Conservation (phyloP, 441 rosid genomes). For the Adansonia madagascariensis region DNA sequence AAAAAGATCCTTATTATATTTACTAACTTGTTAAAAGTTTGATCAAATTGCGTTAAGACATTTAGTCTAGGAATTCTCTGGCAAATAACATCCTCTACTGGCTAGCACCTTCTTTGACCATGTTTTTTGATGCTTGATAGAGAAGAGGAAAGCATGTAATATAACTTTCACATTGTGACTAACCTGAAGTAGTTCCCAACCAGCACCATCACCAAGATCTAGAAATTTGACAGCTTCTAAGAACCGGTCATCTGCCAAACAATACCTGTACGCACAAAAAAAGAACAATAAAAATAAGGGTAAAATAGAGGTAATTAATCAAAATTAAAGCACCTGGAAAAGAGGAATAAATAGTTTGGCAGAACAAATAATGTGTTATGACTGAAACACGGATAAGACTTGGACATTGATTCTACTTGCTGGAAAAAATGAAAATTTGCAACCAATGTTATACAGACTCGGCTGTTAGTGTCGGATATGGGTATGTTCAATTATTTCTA, state of each 20-base stretch:
- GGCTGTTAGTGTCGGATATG: too few relatives aligned
- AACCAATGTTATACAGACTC: neutral
- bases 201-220: constrained; percentile 78
- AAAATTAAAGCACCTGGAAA: neutral
- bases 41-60: neutral
- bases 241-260: constrained; percentile 83
- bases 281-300: neutral
- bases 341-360: neutral
- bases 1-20: neutral
- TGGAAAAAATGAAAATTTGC: neutral
- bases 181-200: constrained; percentile 95
- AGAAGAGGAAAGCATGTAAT: neutral
- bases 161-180: constrained; percentile 7
- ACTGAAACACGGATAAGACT: neutral
- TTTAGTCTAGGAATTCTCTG: neutral
- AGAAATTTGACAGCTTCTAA: constrained; percentile 83
- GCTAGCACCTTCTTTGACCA: neutral
- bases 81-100: neutral
- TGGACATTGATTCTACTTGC: neutral
- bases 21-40: neutral
- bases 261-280: constrained; percentile 57
- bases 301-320: neutral
- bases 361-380: neutral
- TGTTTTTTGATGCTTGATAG: neutral
- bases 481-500: too few relatives aligned